Evolutionary conservation across 345 rosid genomes (phyloP).

Genomic region (Populus ilicifolia): DNA sequence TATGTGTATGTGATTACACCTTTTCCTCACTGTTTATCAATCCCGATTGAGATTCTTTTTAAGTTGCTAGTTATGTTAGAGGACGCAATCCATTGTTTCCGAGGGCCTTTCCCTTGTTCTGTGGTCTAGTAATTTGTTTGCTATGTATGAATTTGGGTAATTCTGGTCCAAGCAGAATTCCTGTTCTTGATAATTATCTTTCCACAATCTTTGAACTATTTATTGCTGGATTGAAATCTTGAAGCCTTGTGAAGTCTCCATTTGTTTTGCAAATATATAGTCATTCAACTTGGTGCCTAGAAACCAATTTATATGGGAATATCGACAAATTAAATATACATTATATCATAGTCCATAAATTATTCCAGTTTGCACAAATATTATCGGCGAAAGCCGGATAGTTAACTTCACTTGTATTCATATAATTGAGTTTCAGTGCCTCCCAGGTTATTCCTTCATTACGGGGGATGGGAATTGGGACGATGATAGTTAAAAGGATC

Average conservation of each 20-base stretch:
- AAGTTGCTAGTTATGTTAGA: background rate
- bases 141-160: background rate
- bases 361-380: too few relatives aligned
- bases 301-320: too few relatives aligned
- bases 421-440: constrained; percentile 42
- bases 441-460: constrained; percentile 75
- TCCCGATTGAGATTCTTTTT: background rate
- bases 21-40: background rate
- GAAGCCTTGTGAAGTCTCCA: background rate
- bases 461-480: constrained; percentile 71
- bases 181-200: background rate
- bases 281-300: background rate
- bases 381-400: background rate
- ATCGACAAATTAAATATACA: too few relatives aligned
- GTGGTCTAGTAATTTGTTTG: background rate
- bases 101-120: background rate
- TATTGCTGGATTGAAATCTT: background rate
- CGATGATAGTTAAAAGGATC: constrained; percentile 62
- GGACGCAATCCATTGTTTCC: too few relatives aligned
- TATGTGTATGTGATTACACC: background rate
- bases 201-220: background rate
- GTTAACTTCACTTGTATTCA: constrained; percentile 4
- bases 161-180: background rate
- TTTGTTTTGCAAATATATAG: background rate
- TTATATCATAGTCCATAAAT: too few relatives aligned